Base-by-base conservation (phyloP, 2,329 filamentous ascomycete genomes). In the Hypoxylon sp. region DNA sequence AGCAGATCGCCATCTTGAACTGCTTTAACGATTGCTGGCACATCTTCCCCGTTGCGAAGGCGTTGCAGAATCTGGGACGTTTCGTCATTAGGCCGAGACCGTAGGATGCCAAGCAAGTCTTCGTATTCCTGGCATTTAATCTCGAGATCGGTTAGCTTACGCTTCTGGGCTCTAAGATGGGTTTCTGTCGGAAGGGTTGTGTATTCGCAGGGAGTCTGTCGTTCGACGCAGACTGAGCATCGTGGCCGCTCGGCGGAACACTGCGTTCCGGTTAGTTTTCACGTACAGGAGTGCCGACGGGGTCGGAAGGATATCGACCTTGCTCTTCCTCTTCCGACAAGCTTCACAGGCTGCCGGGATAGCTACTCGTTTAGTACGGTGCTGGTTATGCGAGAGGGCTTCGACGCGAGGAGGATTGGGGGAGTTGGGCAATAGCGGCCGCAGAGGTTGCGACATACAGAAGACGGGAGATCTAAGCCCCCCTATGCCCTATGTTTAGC, bases 171-270 rank as follows among this genome's bases (percentile, higher is more conserved):
- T 47, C 39, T 66, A 8, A 69, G 59, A 48, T 71, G 70, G 17
- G 71, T 69, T 56, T 72, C 70, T 28, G 70, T 66, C 10, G 71
- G 71, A 6, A 70, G 65, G 11, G 70, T 71, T 13, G 64, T 68
- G 49, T 72, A 72, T 59, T 71, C 71, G 70, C 71, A 72, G 15
- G 50, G 20, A 4, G 66, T 67, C 30, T 68, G 63, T 44, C 70
- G 61, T 56, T 72, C 70, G 32, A 70, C 34, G 48, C 71, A 72
- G 26, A 69, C 67, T 15, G 61, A 62, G 47, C 71, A 72, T 63
- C 60, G 65, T 51, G 71, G 71, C 22, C 71, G 70, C 28, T 71
- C 71, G 15, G 68, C 70, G 24, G 56, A 64, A 56, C 71, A 72
- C 71, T 72, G 37, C 6, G 20, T 11, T 41, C 20, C 11, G n/a